Percentiles rank a stretch among this genome's conserved stretches.
Conservation (phyloP, 2,329 filamentous ascomycete species). For the Diaporthe sp. region DNA sequence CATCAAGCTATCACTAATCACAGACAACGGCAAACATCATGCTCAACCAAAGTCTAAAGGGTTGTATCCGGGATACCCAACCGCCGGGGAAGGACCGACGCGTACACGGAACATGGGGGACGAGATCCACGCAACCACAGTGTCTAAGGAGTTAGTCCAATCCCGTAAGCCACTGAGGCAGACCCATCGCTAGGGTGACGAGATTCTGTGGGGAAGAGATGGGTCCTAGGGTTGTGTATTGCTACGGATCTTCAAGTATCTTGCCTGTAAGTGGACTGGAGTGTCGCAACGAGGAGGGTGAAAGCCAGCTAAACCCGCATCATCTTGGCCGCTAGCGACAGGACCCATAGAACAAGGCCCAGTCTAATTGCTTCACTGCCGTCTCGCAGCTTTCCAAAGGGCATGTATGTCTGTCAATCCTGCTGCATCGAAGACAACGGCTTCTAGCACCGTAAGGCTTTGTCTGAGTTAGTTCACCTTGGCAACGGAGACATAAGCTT, state of each 20-base stretch:
- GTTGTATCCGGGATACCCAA: conserved; percentile 1
- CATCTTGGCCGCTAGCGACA: not conserved
- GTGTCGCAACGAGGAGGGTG: conserved; percentile 15
- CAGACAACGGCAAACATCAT: not conserved
- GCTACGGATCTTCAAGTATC: conserved; percentile 3
- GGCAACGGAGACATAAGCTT: conserved; percentile 11
- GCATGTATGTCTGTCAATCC: not conserved
- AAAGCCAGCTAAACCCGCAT: not conserved
- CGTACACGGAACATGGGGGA: conserved; percentile 4
- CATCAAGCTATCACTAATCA: not conserved
- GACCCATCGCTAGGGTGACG: not conserved
- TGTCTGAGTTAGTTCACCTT: not conserved
- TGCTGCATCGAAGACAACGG: not conserved
- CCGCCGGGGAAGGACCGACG: conserved; percentile 27
- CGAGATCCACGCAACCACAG: conserved; percentile 1
- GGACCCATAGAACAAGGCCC: not conserved
- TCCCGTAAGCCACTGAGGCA: not conserved
- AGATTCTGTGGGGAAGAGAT: conserved; percentile 5
- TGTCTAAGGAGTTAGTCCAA: not conserved
- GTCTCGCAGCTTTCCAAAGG: not conserved
- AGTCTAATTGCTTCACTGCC: conserved; percentile 1
- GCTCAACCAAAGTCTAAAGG: conserved; percentile 12
- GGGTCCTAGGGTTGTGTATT: not conserved
- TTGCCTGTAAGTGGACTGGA: conserved; percentile 8
- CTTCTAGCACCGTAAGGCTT: not conserved